Base-by-base conservation (phyloP, 208 protist species). In the Novymonas esmeraldas region DNA sequence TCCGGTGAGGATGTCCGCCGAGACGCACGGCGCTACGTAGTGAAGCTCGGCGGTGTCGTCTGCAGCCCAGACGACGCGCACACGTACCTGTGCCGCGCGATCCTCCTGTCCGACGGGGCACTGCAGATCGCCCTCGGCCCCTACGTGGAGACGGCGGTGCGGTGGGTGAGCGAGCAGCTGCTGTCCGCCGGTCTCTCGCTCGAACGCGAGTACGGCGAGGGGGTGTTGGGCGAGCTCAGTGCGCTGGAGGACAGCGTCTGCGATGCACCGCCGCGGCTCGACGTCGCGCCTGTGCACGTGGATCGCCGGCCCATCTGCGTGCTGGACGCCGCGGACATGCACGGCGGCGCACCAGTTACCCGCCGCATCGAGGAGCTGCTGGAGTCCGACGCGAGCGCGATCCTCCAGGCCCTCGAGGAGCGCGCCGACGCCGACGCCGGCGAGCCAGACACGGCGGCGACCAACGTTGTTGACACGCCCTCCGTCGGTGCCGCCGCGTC, bases 1-100 rank as follows among this genome's bases (percentile, higher is more conserved):
- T 78, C 65, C 1, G 62, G 70, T 0, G 79, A 84, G 63, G 70
- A 75, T 46, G 36, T 70, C 7, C 73, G 79, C 3, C 64, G 63
- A 14, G 71, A 85, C 46, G 59, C 64, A 3, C 62, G 42, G 22
- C 66, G 74, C 3, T 85, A 81, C 60, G 42, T 74, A n/a, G 75
- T 78, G 33, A 78, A 70, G 63, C 64, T 85, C 2, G 65, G 52
- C 31, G 73, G 67, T 28, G 54, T 78, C 3, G 45, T 77, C 22
- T 86, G 80, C 63, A 80, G 67, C 3, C 64, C 68, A 4, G 80
- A 86, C 41, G 80, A 86, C 57, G 80, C 80, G 6, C 80, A 86
- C 72, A 63, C 38, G 24, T 78, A 78, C 38, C 69, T 86, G 51
- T 74, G 67, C 58, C 75, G 80, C 16, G 71, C 80, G 1, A 61